Evolutionary conservation across 2,329 filamentous ascomycete genomes (phyloP).

Genomic region (Colletotrichum australisinense): DNA sequence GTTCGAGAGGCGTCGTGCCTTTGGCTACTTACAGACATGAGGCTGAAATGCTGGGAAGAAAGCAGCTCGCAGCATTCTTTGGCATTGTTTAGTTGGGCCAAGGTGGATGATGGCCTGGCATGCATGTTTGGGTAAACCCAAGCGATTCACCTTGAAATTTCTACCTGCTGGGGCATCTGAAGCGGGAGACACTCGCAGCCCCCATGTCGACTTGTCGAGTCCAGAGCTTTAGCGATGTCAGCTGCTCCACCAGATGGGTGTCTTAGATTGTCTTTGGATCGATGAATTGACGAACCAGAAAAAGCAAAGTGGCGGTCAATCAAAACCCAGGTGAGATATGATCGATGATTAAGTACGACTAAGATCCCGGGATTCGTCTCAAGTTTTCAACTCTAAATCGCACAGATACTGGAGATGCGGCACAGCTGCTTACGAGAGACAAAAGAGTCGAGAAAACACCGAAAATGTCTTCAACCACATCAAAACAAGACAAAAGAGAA

Average conservation of each 20-base stretch:
- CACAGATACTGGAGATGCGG: not conserved
- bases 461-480: not conserved
- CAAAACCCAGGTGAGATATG: not conserved
- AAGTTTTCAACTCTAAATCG: not conserved
- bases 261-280: not conserved
- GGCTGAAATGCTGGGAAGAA: not conserved
- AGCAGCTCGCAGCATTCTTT: not conserved
- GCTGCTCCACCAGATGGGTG: not conserved
- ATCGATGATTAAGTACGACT: not conserved
- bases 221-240: not conserved
- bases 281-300: not conserved
- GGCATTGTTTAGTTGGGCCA: not conserved
- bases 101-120: not conserved
- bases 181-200: not conserved
- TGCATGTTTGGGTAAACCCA: not conserved
- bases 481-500: not conserved
- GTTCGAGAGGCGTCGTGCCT: not conserved
- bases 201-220: not conserved
- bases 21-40: not conserved
- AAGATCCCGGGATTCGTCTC: not conserved
- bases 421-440: not conserved
- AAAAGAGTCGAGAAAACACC: not conserved
- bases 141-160: not conserved
- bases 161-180: not conserved
- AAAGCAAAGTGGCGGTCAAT: conserved; percentile 12